Conservation (phyloP, 495 filamentous ascomycete genomes). For the Trichoderma virens region DNA sequence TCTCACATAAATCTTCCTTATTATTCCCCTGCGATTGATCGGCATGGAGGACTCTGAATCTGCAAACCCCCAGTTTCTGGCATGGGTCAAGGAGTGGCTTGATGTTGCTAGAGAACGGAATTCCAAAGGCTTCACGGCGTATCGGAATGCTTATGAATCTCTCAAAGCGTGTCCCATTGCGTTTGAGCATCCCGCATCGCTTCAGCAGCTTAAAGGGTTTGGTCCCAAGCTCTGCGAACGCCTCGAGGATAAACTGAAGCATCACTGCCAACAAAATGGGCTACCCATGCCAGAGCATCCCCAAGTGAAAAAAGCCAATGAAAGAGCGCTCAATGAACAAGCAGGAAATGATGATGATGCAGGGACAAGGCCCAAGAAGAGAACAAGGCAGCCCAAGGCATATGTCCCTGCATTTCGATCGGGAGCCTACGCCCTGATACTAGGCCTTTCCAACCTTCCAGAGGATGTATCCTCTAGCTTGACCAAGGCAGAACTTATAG, state of each 20-base stretch:
- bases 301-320: constrained; percentile 20
- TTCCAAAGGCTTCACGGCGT: constrained; percentile 61
- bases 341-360: constrained; percentile 24
- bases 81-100: constrained; percentile 75
- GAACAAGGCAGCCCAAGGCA: constrained; percentile 52
- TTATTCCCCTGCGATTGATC: too few species aligned
- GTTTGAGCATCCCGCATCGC: constrained; percentile 68
- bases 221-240: constrained; percentile 63
- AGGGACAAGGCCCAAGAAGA: constrained; percentile 52
- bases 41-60: constrained; percentile 27
- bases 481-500: constrained; percentile 62
- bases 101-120: constrained; percentile 65
- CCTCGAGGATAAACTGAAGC: constrained; percentile 59
- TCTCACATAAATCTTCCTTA: too few species aligned
- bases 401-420: constrained; percentile 69
- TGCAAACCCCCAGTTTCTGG: constrained; percentile 67
- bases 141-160: constrained; percentile 74
- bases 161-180: constrained; percentile 69
- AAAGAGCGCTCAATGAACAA: constrained; percentile 15
- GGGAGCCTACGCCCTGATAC: constrained; percentile 65
- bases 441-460: constrained; percentile 55
- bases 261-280: constrained; percentile 60
- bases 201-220: constrained; percentile 63
- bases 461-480: constrained; percentile 49
- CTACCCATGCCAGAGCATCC: constrained; percentile 61